These are phyloP conservation scores for Populus deltoides DNA, from an alignment of 345 rosid species.

Conservation along the genomic window DNA sequence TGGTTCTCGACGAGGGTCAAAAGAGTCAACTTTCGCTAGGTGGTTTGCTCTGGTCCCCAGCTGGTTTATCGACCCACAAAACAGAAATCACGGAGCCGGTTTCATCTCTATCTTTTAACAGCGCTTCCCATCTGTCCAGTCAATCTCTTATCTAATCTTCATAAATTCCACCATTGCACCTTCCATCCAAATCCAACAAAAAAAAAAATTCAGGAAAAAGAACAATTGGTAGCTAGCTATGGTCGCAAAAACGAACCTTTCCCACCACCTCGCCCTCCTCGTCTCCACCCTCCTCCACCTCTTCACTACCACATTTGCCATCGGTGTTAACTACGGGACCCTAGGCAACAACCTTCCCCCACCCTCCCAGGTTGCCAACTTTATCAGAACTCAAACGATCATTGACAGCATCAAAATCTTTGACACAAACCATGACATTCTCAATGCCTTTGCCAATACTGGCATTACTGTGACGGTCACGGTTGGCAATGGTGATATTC, in stretches of 20 bases:
- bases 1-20: too few species aligned
- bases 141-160: too few species aligned
- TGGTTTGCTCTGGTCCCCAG: too few species aligned
- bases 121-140: too few species aligned
- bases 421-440: conserved; percentile 26
- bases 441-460: conserved; percentile 22
- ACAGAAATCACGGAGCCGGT: too few species aligned
- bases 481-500: conserved; percentile 45
- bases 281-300: conserved; percentile 9
- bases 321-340: conserved; percentile 32
- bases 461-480: conserved; percentile 23
- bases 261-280: not conserved
- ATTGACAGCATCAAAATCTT: conserved; percentile 28
- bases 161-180: not conserved
- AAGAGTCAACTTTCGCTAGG: too few species aligned
- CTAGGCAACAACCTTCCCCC: conserved; percentile 27
- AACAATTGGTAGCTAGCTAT: not conserved
- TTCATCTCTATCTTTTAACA: too few species aligned
- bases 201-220: not conserved
- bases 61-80: too few species aligned
- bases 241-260: not conserved
- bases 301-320: conserved; percentile 11
- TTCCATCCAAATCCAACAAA: not conserved
- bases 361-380: conserved; percentile 29
- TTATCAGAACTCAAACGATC: conserved; percentile 18